Conservation (phyloP, 768 basidiomycete species). For the Lentinula raphanica region DNA sequence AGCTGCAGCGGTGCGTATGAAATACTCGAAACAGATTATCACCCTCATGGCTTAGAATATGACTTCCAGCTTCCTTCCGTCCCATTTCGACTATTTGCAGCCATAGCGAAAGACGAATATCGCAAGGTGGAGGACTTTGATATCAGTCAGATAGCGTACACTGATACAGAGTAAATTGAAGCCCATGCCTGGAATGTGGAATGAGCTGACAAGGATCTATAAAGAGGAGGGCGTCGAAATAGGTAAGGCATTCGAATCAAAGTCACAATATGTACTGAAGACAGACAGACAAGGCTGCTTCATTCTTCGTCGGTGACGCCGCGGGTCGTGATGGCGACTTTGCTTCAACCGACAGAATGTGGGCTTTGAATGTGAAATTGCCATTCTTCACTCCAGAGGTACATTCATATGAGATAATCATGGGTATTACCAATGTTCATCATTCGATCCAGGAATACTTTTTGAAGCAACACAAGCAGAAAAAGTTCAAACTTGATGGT, state of each 20-base stretch:
- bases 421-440: neutral
- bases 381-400: slow-evolving; percentile 66
- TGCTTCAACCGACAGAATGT: slow-evolving; percentile 56
- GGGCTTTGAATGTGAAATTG: slow-evolving; percentile 53
- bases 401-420: no score
- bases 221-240: slow-evolving; percentile 39
- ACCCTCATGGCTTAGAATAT: neutral
- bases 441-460: slow-evolving; percentile 48
- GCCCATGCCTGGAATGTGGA: slow-evolving; percentile 64
- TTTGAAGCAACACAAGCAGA: slow-evolving; percentile 31
- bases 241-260: slow-evolving; percentile 29
- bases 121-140: slow-evolving; percentile 33
- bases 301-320: slow-evolving; percentile 66
- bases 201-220: slow-evolving; percentile 46
- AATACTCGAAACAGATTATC: neutral
- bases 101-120: slow-evolving; percentile 49
- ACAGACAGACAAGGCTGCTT: slow-evolving; percentile 37
- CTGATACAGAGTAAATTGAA: neutral
- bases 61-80: slow-evolving; percentile 43
- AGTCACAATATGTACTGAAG: slow-evolving; percentile 15
- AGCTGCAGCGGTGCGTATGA: slow-evolving; percentile 35
- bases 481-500: slow-evolving; percentile 38
- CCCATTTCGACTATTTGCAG: slow-evolving; percentile 60
- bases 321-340: slow-evolving; percentile 58
- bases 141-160: neutral